phyloP scores from a whole-genome alignment of 306 rosid species.

The Vigna reflexopilosa region DNA sequence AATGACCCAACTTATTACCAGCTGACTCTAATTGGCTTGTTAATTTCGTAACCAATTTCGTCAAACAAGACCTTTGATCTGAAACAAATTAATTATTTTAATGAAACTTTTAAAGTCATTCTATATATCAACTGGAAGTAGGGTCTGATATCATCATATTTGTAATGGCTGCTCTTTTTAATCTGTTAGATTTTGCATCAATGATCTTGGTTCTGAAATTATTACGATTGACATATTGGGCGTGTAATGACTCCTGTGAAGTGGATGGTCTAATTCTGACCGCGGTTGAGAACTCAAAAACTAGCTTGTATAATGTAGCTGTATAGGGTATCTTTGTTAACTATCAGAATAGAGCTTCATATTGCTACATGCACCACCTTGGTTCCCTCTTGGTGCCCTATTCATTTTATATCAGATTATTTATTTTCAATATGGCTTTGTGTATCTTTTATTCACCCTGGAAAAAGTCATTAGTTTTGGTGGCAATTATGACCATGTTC shows the following conservation, averaged over 20 bases:
- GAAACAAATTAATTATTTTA: neutral
- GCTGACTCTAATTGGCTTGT: neutral
- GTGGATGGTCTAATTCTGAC: constrained; percentile 6
- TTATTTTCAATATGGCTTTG: neutral
- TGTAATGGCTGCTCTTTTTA: constrained; percentile 6
- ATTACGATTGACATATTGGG: neutral
- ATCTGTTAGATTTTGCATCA: constrained; percentile 30
- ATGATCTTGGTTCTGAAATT: constrained; percentile 6
- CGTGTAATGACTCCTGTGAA: neutral
- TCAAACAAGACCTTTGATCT: neutral
- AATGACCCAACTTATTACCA: neutral
- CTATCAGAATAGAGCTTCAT: neutral
- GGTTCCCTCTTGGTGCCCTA: constrained; percentile 5
- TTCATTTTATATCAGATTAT: neutral
- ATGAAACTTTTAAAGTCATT: neutral
- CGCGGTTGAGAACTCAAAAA: constrained; percentile 9
- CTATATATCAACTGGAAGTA: constrained; percentile 13
- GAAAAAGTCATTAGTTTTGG: neutral
- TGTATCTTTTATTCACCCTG: neutral
- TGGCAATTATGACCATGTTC: constrained; percentile 1
- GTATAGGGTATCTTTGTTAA: neutral
- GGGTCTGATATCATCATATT: neutral
- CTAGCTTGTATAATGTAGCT: constrained; percentile 14
- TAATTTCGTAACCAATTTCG: neutral
- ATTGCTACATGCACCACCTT: neutral